Conservation (phyloP, 2,329 filamentous ascomycete genomes). For the Pseudocercospora fijiensis region DNA sequence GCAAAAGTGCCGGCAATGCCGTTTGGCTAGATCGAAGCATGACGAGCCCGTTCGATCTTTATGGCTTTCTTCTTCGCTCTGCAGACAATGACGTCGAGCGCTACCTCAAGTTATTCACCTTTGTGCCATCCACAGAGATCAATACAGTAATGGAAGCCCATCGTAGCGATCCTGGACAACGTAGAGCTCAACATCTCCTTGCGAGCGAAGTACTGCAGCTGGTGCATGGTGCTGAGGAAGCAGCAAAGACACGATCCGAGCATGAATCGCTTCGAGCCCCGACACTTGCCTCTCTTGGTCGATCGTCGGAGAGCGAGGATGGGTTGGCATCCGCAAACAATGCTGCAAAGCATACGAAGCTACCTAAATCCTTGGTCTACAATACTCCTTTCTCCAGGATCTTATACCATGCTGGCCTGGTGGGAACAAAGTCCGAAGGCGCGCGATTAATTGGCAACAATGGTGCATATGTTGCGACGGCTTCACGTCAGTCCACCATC, state of each 20-base stretch:
- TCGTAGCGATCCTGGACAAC: constrained; percentile 63
- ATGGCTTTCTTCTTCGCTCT: constrained; percentile 81
- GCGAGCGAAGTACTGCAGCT: constrained; percentile 80
- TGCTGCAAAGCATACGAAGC: constrained; percentile 30
- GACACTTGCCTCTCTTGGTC: constrained; percentile 26
- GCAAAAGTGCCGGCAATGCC: constrained; percentile 91
- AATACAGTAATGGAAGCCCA: constrained; percentile 67
- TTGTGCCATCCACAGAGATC: constrained; percentile 73
- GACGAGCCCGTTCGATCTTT: constrained; percentile 82
- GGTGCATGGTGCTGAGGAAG: constrained; percentile 68
- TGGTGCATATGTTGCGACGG: constrained; percentile 37
- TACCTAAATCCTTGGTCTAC: constrained; percentile 33
- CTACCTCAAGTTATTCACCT: constrained; percentile 87
- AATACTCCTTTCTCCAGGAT: constrained; percentile 33
- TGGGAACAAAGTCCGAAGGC: constrained; percentile 34
- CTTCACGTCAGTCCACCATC: constrained; percentile 35
- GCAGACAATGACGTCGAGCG: constrained; percentile 77
- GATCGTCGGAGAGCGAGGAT: background rate
- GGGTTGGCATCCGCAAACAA: constrained; percentile 5
- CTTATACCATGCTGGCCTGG: constrained; percentile 37
- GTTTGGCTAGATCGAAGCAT: constrained; percentile 84
- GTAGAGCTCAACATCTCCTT: constrained; percentile 77
- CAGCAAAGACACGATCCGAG: constrained; percentile 60
- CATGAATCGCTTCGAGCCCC: constrained; percentile 50
- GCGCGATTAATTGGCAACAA: constrained; percentile 34